Evolutionary conservation across 2,329 filamentous ascomycete genomes (phyloP).

Genomic region (Beauveria medogensis): DNA sequence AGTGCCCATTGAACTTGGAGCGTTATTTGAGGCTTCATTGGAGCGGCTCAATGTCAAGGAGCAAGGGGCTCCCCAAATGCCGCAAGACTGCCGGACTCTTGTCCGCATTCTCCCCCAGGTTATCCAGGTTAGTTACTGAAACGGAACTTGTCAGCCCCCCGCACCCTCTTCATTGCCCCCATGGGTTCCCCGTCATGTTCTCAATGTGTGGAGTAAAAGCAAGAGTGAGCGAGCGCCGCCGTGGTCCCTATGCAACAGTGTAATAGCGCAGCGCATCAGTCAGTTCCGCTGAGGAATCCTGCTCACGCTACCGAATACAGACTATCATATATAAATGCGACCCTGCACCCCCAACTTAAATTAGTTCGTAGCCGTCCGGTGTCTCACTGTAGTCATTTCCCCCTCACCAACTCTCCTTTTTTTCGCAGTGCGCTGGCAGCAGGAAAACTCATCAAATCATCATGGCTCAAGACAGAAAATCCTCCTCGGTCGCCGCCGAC

Average conservation of each 20-base stretch:
- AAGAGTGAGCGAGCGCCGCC: neutral
- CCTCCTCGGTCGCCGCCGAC: neutral
- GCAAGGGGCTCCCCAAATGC: neutral
- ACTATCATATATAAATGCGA: constrained; percentile 2
- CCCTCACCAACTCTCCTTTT: neutral
- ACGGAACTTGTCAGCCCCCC: neutral
- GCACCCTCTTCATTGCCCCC: neutral
- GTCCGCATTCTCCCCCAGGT: neutral
- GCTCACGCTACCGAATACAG: neutral
- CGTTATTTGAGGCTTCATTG: neutral
- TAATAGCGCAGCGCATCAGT: no score
- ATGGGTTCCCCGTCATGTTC: neutral
- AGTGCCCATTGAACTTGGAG: no score
- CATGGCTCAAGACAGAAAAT: constrained; percentile 5
- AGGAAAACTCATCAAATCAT: neutral
- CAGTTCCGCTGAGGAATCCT: neutral
- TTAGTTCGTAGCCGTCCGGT: neutral
- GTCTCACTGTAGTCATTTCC: neutral
- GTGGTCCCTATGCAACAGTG: neutral
- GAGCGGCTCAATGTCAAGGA: neutral
- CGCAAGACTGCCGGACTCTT: neutral
- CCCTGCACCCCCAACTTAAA: neutral
- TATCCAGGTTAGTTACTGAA: neutral
- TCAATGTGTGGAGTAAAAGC: neutral
- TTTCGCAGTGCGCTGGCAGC: neutral